Base-by-base conservation (phyloP, 1,139 yeast genomes). In the Saccharomyces hybrid region DNA sequence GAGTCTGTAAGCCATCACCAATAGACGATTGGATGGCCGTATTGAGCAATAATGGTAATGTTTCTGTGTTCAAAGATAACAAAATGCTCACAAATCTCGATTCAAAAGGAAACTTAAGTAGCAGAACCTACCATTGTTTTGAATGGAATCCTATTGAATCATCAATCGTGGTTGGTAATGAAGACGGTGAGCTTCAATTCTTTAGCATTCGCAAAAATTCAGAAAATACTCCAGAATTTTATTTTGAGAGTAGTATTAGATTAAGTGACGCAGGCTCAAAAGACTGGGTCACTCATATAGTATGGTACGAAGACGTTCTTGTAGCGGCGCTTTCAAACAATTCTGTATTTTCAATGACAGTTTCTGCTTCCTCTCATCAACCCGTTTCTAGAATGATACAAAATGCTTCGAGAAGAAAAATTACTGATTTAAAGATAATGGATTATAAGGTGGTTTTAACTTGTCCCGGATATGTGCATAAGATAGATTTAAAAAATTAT, bases 21-120 rank as follows among this genome's bases (percentile, higher is more conserved):
- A 50, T 48, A 5, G 51, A 53, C 23, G 55, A 57, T 6, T 47
- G 59, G 13, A 46, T 65, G 25, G 70, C 70, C 6, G 61, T 63
- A 4, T 41, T 69, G 47, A 68, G 70, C n/a, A 68, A 61, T 47
- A 67, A 69, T 54, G 62, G 61, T 7, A 67, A 67, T 50, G 64
- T 66, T 9, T 48, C 59, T 4, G 47, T 68, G 1, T 67, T 42
- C 50, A 50, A 60, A 5, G 58, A 59, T 7, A 52, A 56, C 11
- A 16, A 34, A 9, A 48, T 52, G 14, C 20, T 63, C 2, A 52
- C 56, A 3, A 62, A 63, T 50, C 23, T 67, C 1, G 71, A 67
- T 50, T 59, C 62, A 34, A 53, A 56, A 1, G 57, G 48, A 1
- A 53, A 50, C 27, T n/a, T 64, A 4, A 50, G 54, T 23, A 49